Evolutionary conservation across 805 yeast genomes (phyloP).

Genomic region (Nakazawaea populi): DNA sequence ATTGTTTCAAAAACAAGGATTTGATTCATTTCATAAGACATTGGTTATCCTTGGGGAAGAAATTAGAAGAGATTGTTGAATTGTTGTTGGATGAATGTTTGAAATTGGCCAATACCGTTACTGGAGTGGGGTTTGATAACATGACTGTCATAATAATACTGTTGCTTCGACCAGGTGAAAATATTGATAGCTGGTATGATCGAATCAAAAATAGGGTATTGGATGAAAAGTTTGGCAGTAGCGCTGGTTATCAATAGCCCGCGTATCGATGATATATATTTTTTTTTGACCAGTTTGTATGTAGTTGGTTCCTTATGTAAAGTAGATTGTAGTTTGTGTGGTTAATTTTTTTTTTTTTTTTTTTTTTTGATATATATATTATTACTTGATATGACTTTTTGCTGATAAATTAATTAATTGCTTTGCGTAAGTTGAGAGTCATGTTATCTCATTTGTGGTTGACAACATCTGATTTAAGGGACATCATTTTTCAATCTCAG

Average conservation of each 20-base stretch:
- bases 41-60: constrained; percentile 51
- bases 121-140: constrained; percentile 80
- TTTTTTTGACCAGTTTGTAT: too few relatives aligned
- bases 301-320: too few relatives aligned
- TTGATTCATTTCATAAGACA: constrained; percentile 50
- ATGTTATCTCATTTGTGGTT: too few relatives aligned
- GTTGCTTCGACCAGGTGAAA: constrained; percentile 38
- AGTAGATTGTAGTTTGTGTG: too few relatives aligned
- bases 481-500: too few relatives aligned
- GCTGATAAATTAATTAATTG: too few relatives aligned
- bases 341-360: too few relatives aligned
- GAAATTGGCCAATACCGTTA: constrained; percentile 62
- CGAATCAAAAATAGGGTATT: constrained; percentile 37
- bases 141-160: constrained; percentile 74
- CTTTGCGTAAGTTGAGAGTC: too few relatives aligned
- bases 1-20: constrained; percentile 53
- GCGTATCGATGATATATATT: too few relatives aligned
- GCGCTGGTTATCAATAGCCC: not conserved
- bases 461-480: too few relatives aligned
- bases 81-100: constrained; percentile 60
- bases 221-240: constrained; percentile 29
- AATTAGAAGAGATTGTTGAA: constrained; percentile 52
- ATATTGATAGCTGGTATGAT: constrained; percentile 53
- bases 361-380: too few relatives aligned
- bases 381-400: too few relatives aligned